Evolutionary conservation across 2,329 filamentous ascomycete species (phyloP).

Genomic region (Paracamarosporium sp.): DNA sequence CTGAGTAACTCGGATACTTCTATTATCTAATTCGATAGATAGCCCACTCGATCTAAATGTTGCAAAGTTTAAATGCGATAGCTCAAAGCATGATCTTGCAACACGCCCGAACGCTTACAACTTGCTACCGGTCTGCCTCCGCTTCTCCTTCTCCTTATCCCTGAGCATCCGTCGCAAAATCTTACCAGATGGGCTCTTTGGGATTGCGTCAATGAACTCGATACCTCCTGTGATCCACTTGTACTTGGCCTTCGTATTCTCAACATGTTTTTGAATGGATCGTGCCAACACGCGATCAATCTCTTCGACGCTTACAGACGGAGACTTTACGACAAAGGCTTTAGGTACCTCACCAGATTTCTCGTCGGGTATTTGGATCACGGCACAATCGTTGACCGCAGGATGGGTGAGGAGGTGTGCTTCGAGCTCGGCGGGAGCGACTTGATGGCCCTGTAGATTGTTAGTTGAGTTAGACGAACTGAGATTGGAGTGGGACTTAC

Average conservation of each 20-base stretch:
- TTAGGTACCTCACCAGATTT: constrained; percentile 68
- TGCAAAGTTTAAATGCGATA: too few relatives aligned
- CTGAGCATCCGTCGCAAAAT: constrained; percentile 69
- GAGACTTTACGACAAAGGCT: constrained; percentile 67
- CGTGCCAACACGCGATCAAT: constrained; percentile 57
- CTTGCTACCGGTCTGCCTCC: constrained; percentile 70
- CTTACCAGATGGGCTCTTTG: constrained; percentile 69
- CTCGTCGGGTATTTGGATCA: constrained; percentile 75
- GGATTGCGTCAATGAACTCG: constrained; percentile 57
- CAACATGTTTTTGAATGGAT: constrained; percentile 64
- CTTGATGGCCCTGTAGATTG: constrained; percentile 73
- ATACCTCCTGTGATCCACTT: constrained; percentile 69
- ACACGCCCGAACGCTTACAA: constrained; percentile 56
- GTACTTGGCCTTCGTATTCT: constrained; percentile 66
- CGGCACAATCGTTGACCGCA: constrained; percentile 77
- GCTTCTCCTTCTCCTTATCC: constrained; percentile 74
- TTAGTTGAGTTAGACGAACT: not conserved
- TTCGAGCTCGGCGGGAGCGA: constrained; percentile 83
- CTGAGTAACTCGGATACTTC: too few relatives aligned
- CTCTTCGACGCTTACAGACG: constrained; percentile 59
- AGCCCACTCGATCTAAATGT: not conserved
- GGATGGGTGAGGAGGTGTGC: constrained; percentile 78
- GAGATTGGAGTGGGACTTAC: constrained; percentile 48
- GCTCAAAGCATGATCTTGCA: too few relatives aligned
- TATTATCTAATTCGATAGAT: too few relatives aligned